These are phyloP conservation scores for Hygrophorus russula DNA, from an alignment of 768 basidiomycete species.

Conservation along the genomic window DNA sequence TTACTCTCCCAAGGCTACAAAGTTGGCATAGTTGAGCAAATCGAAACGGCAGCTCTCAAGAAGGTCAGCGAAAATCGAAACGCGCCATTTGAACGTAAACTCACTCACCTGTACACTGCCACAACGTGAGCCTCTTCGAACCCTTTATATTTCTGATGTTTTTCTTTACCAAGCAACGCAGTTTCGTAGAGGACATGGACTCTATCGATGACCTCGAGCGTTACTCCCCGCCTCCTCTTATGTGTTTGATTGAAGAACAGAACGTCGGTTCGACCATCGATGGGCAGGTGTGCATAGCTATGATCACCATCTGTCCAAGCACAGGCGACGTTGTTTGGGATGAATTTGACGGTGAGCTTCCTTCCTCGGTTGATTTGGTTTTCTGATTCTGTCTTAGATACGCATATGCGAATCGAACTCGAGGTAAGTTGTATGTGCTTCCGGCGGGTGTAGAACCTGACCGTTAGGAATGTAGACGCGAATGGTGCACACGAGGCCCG, in stretches of 20 bases:
- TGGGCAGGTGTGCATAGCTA: conserved; percentile 38
- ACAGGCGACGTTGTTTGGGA: conserved; percentile 95
- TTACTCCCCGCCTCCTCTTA: conserved; percentile 47
- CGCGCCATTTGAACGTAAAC: conserved; percentile 57
- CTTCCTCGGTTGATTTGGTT: background rate
- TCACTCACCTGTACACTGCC: conserved; percentile 77
- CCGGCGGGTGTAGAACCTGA: background rate
- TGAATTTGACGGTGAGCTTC: conserved; percentile 58
- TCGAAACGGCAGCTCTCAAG: conserved; percentile 84
- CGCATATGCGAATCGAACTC: conserved; percentile 76
- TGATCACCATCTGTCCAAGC: conserved; percentile 73
- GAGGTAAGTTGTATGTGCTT: conserved; percentile 39
- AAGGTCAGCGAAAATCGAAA: conserved; percentile 69
- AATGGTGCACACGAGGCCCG: conserved; percentile 73
- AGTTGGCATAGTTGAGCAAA: conserved; percentile 76
- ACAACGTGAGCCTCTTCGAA: conserved; percentile 53
- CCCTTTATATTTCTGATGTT: conserved; percentile 3
- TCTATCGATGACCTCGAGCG: conserved; percentile 52
- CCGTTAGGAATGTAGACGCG: conserved; percentile 48
- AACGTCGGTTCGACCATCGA: conserved; percentile 18
- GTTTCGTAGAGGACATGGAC: conserved; percentile 75
- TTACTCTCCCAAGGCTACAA: conserved; percentile 70
- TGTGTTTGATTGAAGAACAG: conserved; percentile 65
- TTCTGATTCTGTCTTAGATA: conserved; percentile 34
- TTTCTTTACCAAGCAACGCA: conserved; percentile 18